Percentiles rank a stretch among this genome's conserved stretches.
Conservation (phyloP, 2,329 filamentous ascomycete species). For the Penicillium occitanis region DNA sequence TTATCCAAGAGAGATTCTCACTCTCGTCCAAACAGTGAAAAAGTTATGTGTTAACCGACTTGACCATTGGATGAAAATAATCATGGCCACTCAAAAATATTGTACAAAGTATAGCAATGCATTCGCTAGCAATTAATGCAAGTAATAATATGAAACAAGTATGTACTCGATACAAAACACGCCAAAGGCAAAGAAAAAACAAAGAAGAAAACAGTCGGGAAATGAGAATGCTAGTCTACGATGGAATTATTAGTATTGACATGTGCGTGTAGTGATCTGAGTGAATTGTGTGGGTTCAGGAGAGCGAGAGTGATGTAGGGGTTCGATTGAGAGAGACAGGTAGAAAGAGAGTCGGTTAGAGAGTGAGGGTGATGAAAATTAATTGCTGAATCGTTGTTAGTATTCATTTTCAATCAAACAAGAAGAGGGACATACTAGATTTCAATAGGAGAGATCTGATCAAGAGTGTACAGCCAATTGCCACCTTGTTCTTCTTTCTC, state of each 20-base stretch:
- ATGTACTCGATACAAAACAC: not conserved
- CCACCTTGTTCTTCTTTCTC: constrained; percentile 86
- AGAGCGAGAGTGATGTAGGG: not conserved
- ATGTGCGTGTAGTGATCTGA: not conserved
- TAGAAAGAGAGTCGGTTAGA: not conserved
- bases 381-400: constrained; percentile 4
- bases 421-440: constrained; percentile 64
- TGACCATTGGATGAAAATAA: too few species aligned
- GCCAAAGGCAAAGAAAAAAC: not conserved
- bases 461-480: constrained; percentile 96
- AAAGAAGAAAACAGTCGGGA: not conserved
- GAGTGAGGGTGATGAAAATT: not conserved
- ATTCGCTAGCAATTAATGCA: not conserved
- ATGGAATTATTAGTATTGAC: constrained; percentile 1
- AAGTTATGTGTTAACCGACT: too few species aligned
- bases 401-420: not conserved
- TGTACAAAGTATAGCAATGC: not conserved
- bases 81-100: too few species aligned
- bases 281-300: not conserved
- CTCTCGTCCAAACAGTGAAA: too few species aligned
- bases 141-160: not conserved
- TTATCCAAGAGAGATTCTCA: too few species aligned
- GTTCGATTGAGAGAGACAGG: not conserved
- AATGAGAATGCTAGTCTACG: not conserved
- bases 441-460: constrained; percentile 91